Evolutionary conservation across 768 basidiomycete species (phyloP).

Genomic region (Agaricus blazei): DNA sequence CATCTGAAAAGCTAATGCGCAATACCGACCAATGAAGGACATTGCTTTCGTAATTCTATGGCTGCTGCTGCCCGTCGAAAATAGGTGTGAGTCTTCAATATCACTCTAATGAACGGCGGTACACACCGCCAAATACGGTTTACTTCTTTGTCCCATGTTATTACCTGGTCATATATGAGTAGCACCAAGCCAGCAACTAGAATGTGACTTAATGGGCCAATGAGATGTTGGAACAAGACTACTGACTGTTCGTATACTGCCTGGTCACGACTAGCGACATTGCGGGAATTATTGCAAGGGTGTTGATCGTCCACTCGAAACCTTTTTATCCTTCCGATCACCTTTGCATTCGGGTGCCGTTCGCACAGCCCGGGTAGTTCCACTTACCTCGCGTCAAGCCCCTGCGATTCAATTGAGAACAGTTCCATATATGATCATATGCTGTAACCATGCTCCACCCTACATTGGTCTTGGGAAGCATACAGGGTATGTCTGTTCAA

Average conservation of each 20-base stretch:
- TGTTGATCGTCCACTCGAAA: not conserved
- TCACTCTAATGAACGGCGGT: not conserved
- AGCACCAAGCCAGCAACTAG: not conserved
- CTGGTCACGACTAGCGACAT: not conserved
- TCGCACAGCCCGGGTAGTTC: too few relatives aligned
- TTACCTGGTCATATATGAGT: not conserved
- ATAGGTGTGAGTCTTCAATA: too few relatives aligned
- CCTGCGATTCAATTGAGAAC: too few relatives aligned
- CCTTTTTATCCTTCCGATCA: not conserved
- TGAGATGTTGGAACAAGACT: not conserved
- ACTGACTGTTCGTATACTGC: not conserved
- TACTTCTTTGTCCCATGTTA: constrained; percentile 5
- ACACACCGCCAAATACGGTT: constrained; percentile 1
- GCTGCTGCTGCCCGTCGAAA: not conserved
- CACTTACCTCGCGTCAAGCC: too few relatives aligned
- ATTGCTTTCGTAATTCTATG: not conserved
- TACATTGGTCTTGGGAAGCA: too few relatives aligned
- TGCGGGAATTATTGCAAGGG: not conserved
- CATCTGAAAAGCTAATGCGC: not conserved
- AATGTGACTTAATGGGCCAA: not conserved
- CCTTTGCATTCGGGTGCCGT: not conserved
- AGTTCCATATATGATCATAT: too few relatives aligned
- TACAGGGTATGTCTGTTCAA: too few relatives aligned
- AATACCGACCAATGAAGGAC: not conserved
- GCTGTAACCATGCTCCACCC: too few relatives aligned